Evolutionary conservation across 805 yeast species (phyloP), one percentile per base, ranked within the genome.

Genomic region (Wickerhamomyces tratensis): DNA sequence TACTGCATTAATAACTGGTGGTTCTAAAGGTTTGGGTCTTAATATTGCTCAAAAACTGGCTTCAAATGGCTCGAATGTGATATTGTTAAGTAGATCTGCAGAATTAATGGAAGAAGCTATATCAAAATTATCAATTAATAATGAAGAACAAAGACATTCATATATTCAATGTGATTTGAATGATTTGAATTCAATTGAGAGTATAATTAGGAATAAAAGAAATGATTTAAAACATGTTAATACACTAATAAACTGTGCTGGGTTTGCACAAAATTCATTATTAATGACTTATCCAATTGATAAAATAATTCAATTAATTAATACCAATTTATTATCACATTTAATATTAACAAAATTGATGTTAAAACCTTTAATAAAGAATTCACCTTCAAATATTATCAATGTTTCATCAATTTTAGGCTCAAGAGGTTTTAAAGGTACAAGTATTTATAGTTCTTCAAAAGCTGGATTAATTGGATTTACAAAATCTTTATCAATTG

Each of bases 391-490:
- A 43, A 47, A 63, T 25, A 74, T 86, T 12, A 53, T 86, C 31
- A 85, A 82, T 53, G 60, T 86, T 1, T 74, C 91, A 2, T 84
- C 94, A 0, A 69, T 82, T 7, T 61, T 86, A 25, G 76, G 82
- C 0, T 38, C 63, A 4, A 62, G 68, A 0, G 72, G 69, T 1
- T 40, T 49, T 5, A 69, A 72, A 4, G 94, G 94, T 1, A 71
- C 87, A 0, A 47, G 77, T 0, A 79, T 79, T 0, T 86, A 86
- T 50, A 64, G 82, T 0, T 84, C 88, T 0, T 65, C 82, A 41
- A 86, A 86, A 54, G 79, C 82, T 0, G 95, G 87, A 0, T 52
- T 86, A 4, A 61, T 73, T 39, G 82, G 82, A 4, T 77, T 86
- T 50, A 73, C 87, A 0, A 60, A 65, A 38, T 58, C 80, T 0